Base-by-base conservation (phyloP, 371 early-diverging fungal species). In the Vittaforma corneae region DNA sequence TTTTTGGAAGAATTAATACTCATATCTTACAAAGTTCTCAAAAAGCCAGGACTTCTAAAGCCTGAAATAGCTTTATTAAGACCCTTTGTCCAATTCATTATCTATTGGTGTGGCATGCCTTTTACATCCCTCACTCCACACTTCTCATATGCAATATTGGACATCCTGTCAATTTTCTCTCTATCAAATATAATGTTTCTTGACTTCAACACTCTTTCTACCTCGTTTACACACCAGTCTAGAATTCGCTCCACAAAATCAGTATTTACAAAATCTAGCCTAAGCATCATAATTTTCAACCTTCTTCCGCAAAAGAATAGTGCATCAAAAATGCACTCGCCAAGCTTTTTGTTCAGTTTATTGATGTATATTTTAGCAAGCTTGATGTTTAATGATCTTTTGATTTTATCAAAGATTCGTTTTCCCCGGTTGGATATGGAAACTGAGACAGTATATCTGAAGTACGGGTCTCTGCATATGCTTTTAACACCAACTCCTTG, bases 241-340 rank as follows among this genome's bases (percentile, higher is more conserved):
- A 68, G n/a, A 6, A 70, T 44, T 28, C 38, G 47, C 16, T 9
- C 4, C 40, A 63, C 26, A 68, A 65, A 73, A 5, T 55, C 48
- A 14, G 22, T 40, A 45, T 73, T 73, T 14, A 73, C 57, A 70
- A 73, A 73, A 16, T 44, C 30, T 26, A 44, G 40, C 55, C 71
- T 65, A 20, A 33, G 50, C 29, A 64, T 62, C n/a, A 70, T 37
- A 14, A 67, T 45, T 30, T 47, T 34, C 30, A 66, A 9, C 55
- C 50, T 60, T 30, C 46, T 53, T 6, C 24, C 44, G 32, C 11
- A 67, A 29, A 65, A 48, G 0, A 66, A 33, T 30, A 73, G 61
- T 29, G 40, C 40, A 57, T 73, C 74, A 61, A 61, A 73, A 34
- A 73, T 62, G 44, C 65, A 66, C 34, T 73, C 63, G 52, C 57